These are phyloP conservation scores for Aspergillus persii DNA, from an alignment of 2,329 filamentous ascomycete species.

Conservation along the genomic window DNA sequence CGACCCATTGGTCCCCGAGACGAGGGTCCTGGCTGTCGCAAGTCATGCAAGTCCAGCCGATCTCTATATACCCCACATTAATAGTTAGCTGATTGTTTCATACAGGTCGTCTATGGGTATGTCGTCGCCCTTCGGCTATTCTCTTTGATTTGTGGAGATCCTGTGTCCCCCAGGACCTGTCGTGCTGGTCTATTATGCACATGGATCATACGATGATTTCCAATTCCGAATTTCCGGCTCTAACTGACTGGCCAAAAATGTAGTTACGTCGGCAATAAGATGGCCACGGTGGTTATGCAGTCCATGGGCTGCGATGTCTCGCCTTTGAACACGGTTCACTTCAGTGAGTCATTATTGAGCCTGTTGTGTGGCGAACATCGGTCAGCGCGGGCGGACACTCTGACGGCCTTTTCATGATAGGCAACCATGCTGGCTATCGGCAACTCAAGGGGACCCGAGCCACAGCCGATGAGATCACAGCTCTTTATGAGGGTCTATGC, in stretches of 20 bases:
- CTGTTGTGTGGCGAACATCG: not conserved
- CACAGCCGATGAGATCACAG: conserved; percentile 75
- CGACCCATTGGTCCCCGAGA: conserved; percentile 55
- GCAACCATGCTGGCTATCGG: conserved; percentile 91
- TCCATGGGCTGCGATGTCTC: conserved; percentile 90
- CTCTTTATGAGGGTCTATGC: conserved; percentile 80
- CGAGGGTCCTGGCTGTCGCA: conserved; percentile 77
- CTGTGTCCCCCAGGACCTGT: not conserved
- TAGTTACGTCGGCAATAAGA: conserved; percentile 97
- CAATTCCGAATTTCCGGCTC: not conserved
- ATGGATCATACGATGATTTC: not conserved
- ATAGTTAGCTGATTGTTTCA: conserved; percentile 2
- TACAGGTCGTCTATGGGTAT: conserved; percentile 37
- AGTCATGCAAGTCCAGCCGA: conserved; percentile 70
- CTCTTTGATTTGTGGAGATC: no score
- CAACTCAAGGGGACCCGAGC: conserved; percentile 84
- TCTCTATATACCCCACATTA: conserved; percentile 6
- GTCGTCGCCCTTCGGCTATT: conserved; percentile 1
- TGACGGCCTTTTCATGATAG: conserved; percentile 46
- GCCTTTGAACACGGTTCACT: conserved; percentile 93
- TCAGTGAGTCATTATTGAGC: conserved; percentile 63
- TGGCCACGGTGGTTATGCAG: conserved; percentile 93
- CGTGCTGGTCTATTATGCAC: not conserved
- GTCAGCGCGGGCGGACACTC: not conserved
- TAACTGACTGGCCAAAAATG: conserved; percentile 4